Conservation (phyloP, 2,329 filamentous ascomycete species). For the Ilyonectria robusta region DNA sequence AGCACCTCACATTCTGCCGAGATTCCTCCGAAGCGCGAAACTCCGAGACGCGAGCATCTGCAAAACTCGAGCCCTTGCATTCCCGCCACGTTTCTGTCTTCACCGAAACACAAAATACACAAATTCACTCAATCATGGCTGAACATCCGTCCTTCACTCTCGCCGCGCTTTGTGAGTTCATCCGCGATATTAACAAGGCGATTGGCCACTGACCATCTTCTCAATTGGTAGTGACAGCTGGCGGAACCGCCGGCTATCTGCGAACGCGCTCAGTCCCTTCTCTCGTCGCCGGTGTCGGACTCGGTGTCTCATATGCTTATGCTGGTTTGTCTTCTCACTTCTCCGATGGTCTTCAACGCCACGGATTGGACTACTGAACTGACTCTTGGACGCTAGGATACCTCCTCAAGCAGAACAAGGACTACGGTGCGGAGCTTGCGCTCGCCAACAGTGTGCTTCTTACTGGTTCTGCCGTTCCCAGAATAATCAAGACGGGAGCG, state of each 20-base stretch:
- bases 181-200: rapidly evolving
- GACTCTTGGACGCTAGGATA: slow-evolving; percentile 50
- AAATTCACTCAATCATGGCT: slow-evolving; percentile 49
- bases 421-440: slow-evolving; percentile 59
- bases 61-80: not conserved
- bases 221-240: slow-evolving; percentile 38
- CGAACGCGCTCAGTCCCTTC: slow-evolving; percentile 46
- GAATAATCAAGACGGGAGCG: slow-evolving; percentile 56
- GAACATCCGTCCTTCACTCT: slow-evolving; percentile 59
- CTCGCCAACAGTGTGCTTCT: slow-evolving; percentile 57
- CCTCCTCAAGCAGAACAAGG: slow-evolving; percentile 58
- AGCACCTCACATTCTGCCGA: not conserved
- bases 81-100: not conserved
- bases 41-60: not conserved
- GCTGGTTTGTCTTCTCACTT: slow-evolving; percentile 29
- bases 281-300: slow-evolving; percentile 45
- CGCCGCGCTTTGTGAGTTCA: slow-evolving; percentile 54
- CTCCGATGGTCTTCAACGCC: not conserved
- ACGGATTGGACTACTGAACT: not conserved
- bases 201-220: not conserved
- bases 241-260: slow-evolving; percentile 44
- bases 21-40: not conserved
- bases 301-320: slow-evolving; percentile 45
- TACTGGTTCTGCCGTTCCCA: slow-evolving; percentile 54
- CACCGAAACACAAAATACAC: not conserved